These are phyloP conservation scores for Camellia lanceoleosa DNA, from an alignment of 148 eudicot genomes.

Conservation along the genomic window DNA sequence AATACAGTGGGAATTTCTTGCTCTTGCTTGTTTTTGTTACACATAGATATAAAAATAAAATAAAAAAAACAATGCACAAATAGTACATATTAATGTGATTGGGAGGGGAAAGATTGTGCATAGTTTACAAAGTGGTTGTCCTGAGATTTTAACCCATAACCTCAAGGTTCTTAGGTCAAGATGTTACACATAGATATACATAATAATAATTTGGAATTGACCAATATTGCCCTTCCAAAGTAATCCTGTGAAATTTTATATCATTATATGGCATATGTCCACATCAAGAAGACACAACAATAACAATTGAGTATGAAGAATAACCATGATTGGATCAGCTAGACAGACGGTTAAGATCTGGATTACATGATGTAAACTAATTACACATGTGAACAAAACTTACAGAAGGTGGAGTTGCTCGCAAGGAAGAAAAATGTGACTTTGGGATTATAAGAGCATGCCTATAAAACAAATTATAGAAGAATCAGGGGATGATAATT, in stretches of 20 bases:
- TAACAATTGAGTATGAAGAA: background rate
- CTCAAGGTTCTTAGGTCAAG: no score
- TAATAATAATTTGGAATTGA: background rate
- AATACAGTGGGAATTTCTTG: background rate
- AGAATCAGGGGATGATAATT: conserved; percentile 6
- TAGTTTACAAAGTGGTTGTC: no score
- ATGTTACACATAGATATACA: background rate
- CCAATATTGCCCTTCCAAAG: background rate
- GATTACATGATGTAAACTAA: background rate
- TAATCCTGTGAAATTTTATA: background rate
- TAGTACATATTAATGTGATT: no score
- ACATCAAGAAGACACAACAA: background rate
- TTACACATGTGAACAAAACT: conserved; percentile 29
- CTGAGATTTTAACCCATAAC: no score
- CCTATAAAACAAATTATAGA: conserved; percentile 30
- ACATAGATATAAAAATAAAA: no score
- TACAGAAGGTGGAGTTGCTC: conserved; percentile 85
- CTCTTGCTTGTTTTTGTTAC: background rate
- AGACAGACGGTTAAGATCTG: background rate
- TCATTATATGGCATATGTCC: background rate
- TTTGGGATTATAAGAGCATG: conserved; percentile 91
- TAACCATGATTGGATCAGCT: background rate
- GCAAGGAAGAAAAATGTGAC: conserved; percentile 71
- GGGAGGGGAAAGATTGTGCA: no score
- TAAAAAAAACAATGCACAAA: no score